phyloP scores from a whole-genome alignment of 2,329 filamentous ascomycete species.

The Fusarium cyanostomum region DNA sequence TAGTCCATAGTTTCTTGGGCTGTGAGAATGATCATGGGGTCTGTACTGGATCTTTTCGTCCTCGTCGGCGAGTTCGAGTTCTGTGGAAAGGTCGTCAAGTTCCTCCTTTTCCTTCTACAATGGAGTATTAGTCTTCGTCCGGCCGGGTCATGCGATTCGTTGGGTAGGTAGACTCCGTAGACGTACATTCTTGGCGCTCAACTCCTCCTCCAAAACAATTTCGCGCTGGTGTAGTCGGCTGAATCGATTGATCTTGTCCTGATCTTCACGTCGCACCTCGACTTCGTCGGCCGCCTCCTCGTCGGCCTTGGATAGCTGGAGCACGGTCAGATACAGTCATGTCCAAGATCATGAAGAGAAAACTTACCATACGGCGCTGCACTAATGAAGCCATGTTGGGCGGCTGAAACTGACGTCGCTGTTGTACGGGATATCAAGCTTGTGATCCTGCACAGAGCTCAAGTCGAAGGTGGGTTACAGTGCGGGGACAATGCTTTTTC shows the following conservation, averaged over 20 bases:
- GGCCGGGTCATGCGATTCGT: not conserved
- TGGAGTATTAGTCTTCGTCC: slow-evolving; percentile 35
- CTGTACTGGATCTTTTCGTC: slow-evolving; percentile 90
- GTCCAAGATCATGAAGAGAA: fast-evolving
- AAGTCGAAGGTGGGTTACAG: slow-evolving; percentile 41
- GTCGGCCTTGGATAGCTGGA: slow-evolving; percentile 90
- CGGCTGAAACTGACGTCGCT: slow-evolving; percentile 21
- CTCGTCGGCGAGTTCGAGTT: slow-evolving; percentile 94
- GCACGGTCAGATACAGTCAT: slow-evolving; percentile 18
- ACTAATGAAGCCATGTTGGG: slow-evolving; percentile 57
- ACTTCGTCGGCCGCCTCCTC: slow-evolving; percentile 86
- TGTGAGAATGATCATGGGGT: slow-evolving; percentile 18
- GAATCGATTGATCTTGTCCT: slow-evolving; percentile 99
- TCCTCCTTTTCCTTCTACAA: slow-evolving; percentile 97
- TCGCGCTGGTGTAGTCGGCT: slow-evolving; percentile 92
- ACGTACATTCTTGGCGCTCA: slow-evolving; percentile 80
- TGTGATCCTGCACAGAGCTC: slow-evolving; percentile 28
- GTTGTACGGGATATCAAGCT: slow-evolving; percentile 24
- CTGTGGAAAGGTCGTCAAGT: slow-evolving; percentile 88
- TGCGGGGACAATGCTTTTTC: slow-evolving; percentile 2
- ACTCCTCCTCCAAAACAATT: slow-evolving; percentile 78
- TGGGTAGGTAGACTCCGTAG: fast-evolving
- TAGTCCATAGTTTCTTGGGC: slow-evolving; percentile 3
- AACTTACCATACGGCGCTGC: slow-evolving; percentile 68
- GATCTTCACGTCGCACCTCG: slow-evolving; percentile 94